Base-by-base conservation (phyloP, 2,329 filamentous ascomycete species). In the Celoporthe dispersa region DNA sequence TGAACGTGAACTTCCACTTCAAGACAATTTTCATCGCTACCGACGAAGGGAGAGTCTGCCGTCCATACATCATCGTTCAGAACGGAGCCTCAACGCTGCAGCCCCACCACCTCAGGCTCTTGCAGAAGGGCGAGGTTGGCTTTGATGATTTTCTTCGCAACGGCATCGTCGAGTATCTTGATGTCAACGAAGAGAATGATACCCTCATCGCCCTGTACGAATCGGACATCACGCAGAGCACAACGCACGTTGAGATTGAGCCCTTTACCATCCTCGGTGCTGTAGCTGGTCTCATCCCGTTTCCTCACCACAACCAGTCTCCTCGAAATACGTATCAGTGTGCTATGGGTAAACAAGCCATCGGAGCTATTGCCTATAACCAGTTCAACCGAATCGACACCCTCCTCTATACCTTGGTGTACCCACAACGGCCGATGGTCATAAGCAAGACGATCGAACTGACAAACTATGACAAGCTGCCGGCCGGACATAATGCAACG, bases 331-430 rank as follows among this genome's bases (percentile, higher is more conserved):
- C 96, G 0, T 99, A 99, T 78, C 95, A 98, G 85, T 98, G 95
- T 83, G 96, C 96, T 82, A 99, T 99, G 96, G 96, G 96, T 88
- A 99, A 99, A 83, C 96, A 99, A 92, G 96, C 96, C 53, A 98
- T 99, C 79, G 96, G 96, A 44, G 94, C 95, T 44, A 98, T 99
- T 78, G 96, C 95, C 22, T 97, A 97, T 78, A 99, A 99, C 78
- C 96, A 99, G 80, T 97, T 98, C 82, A 93, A 95, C 76, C 91
- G 96, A 69, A 98, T 99, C 79, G 96, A 99, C 77, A 98, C 95
- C 0, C 86, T 99, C 22, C 88, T 99, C 8, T 98, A 98, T 79
- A 92, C 97, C 1, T 93, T 99, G 84, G 96, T 99, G 3, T 99
- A 99, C 77, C 96, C 96, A 8, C 97, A 99, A 78, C 91, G 97